Conservation (phyloP, 768 basidiomycete species). For the Collybiopsis luxurians region DNA sequence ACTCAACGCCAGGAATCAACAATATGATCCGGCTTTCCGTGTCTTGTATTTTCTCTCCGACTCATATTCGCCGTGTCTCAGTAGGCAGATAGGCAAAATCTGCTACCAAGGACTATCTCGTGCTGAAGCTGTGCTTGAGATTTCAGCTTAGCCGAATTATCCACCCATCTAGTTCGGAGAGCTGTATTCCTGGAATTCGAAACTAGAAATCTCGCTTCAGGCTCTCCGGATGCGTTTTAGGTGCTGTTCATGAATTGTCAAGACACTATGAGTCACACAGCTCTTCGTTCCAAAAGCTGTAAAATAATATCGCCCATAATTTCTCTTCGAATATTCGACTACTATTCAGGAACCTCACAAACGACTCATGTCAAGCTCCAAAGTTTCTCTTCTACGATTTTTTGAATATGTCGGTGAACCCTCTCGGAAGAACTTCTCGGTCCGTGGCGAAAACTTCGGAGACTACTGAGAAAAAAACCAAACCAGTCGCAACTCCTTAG, state of each 20-base stretch:
- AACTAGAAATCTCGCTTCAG: background rate
- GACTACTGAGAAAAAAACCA: background rate
- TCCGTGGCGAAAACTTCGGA: constrained; percentile 2
- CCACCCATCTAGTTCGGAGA: too few species aligned
- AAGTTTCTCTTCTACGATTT: background rate
- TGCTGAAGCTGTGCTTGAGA: too few species aligned
- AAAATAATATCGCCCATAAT: background rate
- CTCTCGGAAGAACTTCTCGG: background rate
- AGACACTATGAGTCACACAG: too few species aligned
- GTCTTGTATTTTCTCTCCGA: too few species aligned
- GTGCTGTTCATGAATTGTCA: background rate
- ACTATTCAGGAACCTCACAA: background rate
- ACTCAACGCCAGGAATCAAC: too few species aligned
- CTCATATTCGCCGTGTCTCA: too few species aligned
- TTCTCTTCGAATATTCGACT: background rate
- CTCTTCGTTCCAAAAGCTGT: background rate
- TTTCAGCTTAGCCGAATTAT: too few species aligned
- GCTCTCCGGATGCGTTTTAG: background rate
- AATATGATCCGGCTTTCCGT: too few species aligned
- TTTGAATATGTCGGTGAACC: background rate
- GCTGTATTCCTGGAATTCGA: too few species aligned
- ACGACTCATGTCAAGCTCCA: background rate
- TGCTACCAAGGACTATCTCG: too few species aligned
- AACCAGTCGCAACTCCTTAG: background rate
- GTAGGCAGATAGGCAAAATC: too few species aligned